These are phyloP conservation scores for Tuber microsphaerosporum DNA, from an alignment of 495 filamentous ascomycete genomes.

Conservation along the genomic window DNA sequence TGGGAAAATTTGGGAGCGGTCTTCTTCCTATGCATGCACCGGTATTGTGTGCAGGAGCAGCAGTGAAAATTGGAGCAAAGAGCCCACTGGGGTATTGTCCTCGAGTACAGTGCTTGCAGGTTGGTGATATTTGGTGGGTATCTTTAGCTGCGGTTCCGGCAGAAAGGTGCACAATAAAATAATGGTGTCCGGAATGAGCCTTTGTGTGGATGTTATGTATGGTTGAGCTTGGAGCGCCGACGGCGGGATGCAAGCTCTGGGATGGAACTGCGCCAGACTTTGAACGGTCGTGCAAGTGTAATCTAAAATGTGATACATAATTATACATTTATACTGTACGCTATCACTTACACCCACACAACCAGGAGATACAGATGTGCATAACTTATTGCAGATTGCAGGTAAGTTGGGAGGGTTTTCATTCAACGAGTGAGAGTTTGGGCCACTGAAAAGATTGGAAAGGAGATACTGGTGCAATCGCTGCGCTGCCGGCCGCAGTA, in stretches of 20 bases:
- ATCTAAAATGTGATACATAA: neutral
- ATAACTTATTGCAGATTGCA: neutral
- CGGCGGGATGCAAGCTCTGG: neutral
- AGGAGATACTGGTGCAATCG: neutral
- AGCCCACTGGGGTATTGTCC: neutral
- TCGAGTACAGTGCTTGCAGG: neutral
- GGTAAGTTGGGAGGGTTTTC: neutral
- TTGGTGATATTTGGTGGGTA: neutral
- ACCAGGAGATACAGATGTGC: neutral
- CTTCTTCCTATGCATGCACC: slow-evolving; percentile 18
- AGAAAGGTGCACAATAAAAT: neutral
- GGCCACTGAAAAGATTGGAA: neutral
- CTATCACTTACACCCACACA: neutral
- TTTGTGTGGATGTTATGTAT: neutral
- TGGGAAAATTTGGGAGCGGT: slow-evolving; percentile 9
- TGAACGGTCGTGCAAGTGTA: neutral
- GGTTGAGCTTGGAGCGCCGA: slow-evolving; percentile 4
- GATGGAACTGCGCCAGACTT: neutral
- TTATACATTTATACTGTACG: neutral
- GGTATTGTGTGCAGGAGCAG: neutral
- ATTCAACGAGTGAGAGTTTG: neutral
- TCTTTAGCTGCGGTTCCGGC: neutral
- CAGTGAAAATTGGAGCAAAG: slow-evolving; percentile 2
- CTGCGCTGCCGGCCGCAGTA: neutral
- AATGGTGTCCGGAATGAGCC: neutral